A percentile compares a stretch with the other conserved stretches of the same genome.
Evolutionary conservation across 1,139 yeast species (phyloP).

Genomic region (Blastobotrys raffinosifermentans): DNA sequence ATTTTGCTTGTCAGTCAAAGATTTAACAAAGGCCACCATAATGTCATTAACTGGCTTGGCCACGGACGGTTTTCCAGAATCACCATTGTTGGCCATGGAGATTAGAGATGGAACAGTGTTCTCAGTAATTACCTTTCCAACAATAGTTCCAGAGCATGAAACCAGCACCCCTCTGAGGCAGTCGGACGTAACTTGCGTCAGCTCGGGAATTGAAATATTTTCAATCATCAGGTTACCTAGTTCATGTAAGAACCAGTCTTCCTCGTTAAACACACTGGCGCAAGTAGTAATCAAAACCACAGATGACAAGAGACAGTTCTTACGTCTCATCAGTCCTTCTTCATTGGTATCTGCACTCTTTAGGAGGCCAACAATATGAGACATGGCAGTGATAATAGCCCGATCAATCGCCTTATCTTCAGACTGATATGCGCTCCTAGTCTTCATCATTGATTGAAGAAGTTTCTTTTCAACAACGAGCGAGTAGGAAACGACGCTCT

Average conservation of each 20-base stretch:
- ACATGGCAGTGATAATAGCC: conserved; percentile 27
- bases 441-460: conserved; percentile 27
- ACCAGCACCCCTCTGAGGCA: conserved; percentile 54
- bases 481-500: conserved; percentile 24
- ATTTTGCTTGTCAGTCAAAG: conserved; percentile 31
- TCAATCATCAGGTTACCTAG: conserved; percentile 38
- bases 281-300: conserved; percentile 57
- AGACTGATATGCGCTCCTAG: conserved; percentile 17
- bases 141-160: conserved; percentile 31
- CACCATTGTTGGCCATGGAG: conserved; percentile 23
- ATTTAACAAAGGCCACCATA: conserved; percentile 43
- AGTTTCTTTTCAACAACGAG: conserved; percentile 30
- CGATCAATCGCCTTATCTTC: conserved; percentile 34
- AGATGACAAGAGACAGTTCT: conserved; percentile 49
- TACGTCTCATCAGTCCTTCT: conserved; percentile 37
- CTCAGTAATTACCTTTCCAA: conserved; percentile 28
- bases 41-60: conserved; percentile 49
- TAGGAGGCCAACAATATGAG: conserved; percentile 20
- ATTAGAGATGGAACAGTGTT: conserved; percentile 40
- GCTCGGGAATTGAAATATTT: conserved; percentile 32
- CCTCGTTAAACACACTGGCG: conserved; percentile 37
- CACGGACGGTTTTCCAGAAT: conserved; percentile 13
- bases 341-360: conserved; percentile 21
- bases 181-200: conserved; percentile 47
- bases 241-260: conserved; percentile 35